Evolutionary conservation across 129 eudicot species (phyloP).

Genomic region (Deinandra increscens): DNA sequence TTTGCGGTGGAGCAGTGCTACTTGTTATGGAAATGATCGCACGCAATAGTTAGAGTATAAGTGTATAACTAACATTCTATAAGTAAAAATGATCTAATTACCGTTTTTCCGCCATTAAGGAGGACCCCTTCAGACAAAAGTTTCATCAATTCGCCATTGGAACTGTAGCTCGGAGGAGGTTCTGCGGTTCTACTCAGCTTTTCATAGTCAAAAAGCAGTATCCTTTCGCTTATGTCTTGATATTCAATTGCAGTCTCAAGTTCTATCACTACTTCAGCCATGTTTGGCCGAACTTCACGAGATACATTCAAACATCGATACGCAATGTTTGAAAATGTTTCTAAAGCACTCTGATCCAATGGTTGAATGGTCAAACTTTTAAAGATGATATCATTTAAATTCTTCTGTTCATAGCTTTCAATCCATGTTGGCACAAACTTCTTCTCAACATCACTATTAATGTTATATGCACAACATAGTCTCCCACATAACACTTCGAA

Average conservation of each 20-base stretch:
- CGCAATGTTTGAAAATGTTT: conserved; percentile 15
- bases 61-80: not conserved
- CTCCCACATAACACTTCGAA: conserved; percentile 15
- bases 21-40: no score
- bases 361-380: not conserved
- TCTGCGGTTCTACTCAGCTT: not conserved
- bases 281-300: conserved; percentile 18
- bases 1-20: no score
- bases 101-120: not conserved
- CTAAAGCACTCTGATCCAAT: not conserved
- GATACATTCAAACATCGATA: conserved; percentile 5
- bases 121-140: conserved; percentile 8
- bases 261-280: conserved; percentile 6
- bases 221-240: not conserved
- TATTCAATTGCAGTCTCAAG: conserved; percentile 7
- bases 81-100: not conserved
- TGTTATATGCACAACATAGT: not conserved
- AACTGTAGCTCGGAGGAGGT: not conserved
- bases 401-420: no score
- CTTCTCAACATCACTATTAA: not conserved
- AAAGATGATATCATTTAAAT: no score
- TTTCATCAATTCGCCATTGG: not conserved
- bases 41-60: no score
- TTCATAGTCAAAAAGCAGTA: not conserved
- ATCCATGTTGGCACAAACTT: not conserved